Evolutionary conservation across 495 filamentous ascomycete species (phyloP), one percentile per base, ranked within the genome.

Genomic region (Penicillium chermesinum): DNA sequence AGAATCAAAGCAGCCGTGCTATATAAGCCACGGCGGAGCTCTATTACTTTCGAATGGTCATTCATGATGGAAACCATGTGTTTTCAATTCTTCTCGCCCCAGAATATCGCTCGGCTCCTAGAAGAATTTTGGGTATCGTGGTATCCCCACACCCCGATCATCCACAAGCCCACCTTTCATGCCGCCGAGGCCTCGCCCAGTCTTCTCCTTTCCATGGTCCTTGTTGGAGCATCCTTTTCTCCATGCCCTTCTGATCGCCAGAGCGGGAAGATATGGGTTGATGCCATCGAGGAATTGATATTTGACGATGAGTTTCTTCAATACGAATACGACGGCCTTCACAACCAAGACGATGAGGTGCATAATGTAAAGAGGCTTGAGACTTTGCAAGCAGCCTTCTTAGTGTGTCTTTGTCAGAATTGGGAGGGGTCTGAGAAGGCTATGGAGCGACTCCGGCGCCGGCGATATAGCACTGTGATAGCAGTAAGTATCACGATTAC

Each of bases 331-430:
- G 25, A 30, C 14, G 12, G 13, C 6, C 6, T 37, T 5, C 4
- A 37, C 12, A 4, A 37, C 4, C 35, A 4, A 37, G 13, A 17
- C 4, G 35, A 17, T 4, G 35, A 37, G 6, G 14, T 3, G 14
- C 14, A 17, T n/a, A 17, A 37, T 37, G 5, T 7, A 6, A 37
- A 14, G 35, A 37, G 13, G 13, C 15, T 37, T 37, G 35, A 37
- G 15, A n/a, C 15, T 4, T 37, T 37, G 15, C 56, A 62, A 21
- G 59, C 56, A 19, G 56, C 59, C 2, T 62, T 57, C 32, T 53
- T 62, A 36, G 59, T 62, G 19, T 62, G 59, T 37, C 53, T 62
- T 5, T 62, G 50, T 17, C 59, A 62, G 12, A 62, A 56, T 22
- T 62, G 59, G 59, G 59, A 62, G 34, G 59, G 59, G 1, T 38